A percentile compares a stretch with the other conserved stretches of the same genome.
These are phyloP conservation scores for Microcyclospora pomicola DNA, from an alignment of 2,329 filamentous ascomycete genomes.

Conservation along the genomic window DNA sequence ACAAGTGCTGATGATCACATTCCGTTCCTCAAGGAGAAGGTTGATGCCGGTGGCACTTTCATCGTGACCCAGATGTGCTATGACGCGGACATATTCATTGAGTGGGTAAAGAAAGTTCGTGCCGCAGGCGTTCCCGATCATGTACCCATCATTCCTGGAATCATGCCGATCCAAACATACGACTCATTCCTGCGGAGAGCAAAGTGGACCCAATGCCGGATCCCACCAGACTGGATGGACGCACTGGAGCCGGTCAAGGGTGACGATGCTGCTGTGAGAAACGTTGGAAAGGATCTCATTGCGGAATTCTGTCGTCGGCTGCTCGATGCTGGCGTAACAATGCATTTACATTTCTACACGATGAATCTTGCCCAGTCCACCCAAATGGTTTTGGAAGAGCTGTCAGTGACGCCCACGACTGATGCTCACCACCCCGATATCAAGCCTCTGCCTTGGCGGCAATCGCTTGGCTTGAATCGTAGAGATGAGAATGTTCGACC, in stretches of 20 bases:
- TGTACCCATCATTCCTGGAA: conserved; percentile 71
- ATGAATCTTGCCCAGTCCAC: conserved; percentile 97
- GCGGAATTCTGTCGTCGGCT: conserved; percentile 83
- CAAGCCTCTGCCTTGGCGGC: conserved; percentile 89
- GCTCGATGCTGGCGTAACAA: conserved; percentile 65
- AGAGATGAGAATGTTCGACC: conserved; percentile 91
- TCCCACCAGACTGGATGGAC: conserved; percentile 69
- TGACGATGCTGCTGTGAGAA: conserved; percentile 82
- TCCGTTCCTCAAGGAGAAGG: conserved; percentile 90
- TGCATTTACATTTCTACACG: conserved; percentile 88
- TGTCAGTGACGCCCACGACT: conserved; percentile 68
- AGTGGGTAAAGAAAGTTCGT: conserved; percentile 78
- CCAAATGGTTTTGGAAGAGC: conserved; percentile 82
- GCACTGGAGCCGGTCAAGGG: conserved; percentile 89
- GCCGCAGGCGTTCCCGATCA: conserved; percentile 58
- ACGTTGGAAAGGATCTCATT: conserved; percentile 75
- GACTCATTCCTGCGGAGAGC: conserved; percentile 81
- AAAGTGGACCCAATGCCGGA: conserved; percentile 75
- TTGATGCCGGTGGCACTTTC: conserved; percentile 84
- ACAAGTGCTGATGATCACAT: conserved; percentile 72
- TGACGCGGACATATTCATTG: conserved; percentile 85
- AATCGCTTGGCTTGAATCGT: conserved; percentile 77
- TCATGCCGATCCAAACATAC: conserved; percentile 92
- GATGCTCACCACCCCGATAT: conserved; percentile 34
- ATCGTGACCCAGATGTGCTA: conserved; percentile 99